phyloP scores from a whole-genome alignment of 1,139 yeast species.

The Nakaseomyces delphensis region DNA sequence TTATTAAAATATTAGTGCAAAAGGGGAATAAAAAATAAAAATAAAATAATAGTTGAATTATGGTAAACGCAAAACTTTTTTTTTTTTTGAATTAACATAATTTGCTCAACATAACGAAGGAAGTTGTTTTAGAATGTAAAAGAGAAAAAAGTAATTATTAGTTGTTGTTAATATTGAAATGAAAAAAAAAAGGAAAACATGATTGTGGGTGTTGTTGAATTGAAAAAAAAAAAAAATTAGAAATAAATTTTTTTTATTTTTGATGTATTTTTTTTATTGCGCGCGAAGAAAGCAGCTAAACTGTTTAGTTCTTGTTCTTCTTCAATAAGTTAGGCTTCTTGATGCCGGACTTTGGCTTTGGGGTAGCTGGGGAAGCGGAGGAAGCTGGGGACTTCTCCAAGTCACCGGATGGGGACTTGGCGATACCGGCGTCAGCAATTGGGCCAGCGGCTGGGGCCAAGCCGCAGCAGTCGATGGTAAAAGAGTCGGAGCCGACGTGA shows the following conservation, averaged over 20 bases:
- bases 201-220: background rate
- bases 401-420: constrained; percentile 11
- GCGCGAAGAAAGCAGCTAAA: background rate
- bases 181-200: no score
- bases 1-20: background rate
- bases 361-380: constrained; percentile 12
- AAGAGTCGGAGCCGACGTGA: constrained; percentile 20
- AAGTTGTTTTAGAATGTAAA: no score
- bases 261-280: background rate
- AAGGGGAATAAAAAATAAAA: background rate
- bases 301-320: constrained; percentile 7
- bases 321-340: constrained; percentile 9
- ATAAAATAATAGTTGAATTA: no score
- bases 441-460: constrained; percentile 10
- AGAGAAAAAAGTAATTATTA: no score
- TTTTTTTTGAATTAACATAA: no score
- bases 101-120: no score
- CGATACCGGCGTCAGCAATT: constrained; percentile 11
- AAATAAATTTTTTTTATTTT: no score
- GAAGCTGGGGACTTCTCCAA: constrained; percentile 25
- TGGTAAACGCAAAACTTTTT: no score
- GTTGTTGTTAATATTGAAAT: no score
- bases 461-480: background rate
- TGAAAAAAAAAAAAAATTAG: background rate
- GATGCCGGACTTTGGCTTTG: constrained; percentile 6